Evolutionary conservation across 139 green algal genomes (phyloP).

Genomic region (Pleodorina starrii): DNA sequence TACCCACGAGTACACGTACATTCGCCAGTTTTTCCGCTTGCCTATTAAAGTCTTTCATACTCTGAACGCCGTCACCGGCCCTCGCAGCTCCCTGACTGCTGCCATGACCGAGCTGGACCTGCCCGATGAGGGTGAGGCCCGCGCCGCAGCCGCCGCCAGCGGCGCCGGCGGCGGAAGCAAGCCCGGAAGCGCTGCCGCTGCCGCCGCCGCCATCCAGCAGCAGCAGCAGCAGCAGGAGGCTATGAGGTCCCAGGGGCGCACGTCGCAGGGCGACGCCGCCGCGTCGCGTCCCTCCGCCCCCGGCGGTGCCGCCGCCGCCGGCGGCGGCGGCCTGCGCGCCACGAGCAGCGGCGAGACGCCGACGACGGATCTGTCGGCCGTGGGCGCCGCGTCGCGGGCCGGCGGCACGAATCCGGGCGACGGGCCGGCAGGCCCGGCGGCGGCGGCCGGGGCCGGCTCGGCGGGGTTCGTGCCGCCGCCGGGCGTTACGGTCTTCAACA

Average conservation of each 20-base stretch:
- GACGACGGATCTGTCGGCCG: background rate
- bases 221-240: background rate
- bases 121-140: slow-evolving; percentile 9
- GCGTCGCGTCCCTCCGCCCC: too few relatives aligned
- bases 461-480: background rate
- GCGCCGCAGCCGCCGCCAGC: background rate
- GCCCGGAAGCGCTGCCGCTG: background rate
- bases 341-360: background rate
- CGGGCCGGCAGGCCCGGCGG: background rate
- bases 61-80: too few relatives aligned
- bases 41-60: too few relatives aligned
- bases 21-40: too few relatives aligned
- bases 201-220: background rate
- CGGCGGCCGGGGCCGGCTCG: background rate
- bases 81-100: slow-evolving; percentile 31
- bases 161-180: background rate
- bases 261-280: background rate
- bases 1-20: too few relatives aligned
- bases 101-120: slow-evolving; percentile 39
- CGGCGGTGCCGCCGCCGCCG: background rate
- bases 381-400: background rate
- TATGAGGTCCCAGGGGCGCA: background rate
- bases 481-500: background rate
- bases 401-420: background rate
- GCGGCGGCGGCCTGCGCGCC: background rate